Evolutionary conservation across 495 filamentous ascomycete species (phyloP).

Genomic region (Penicillium goetzii): DNA sequence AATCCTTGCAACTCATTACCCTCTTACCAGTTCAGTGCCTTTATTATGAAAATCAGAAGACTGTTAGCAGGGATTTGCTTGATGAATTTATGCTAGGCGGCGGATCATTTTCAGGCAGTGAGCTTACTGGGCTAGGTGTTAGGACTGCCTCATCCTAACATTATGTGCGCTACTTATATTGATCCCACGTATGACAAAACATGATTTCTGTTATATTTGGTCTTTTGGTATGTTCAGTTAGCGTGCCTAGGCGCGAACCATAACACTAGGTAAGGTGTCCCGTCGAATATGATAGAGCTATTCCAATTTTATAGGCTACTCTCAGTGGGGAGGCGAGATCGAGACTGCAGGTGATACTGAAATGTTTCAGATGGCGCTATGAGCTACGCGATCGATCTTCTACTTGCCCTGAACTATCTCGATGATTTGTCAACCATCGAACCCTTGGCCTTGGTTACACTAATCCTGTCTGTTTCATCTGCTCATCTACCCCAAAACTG

Average conservation of each 20-base stretch:
- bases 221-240: no score
- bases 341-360: not conserved
- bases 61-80: not conserved
- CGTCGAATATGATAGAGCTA: not conserved
- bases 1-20: no score
- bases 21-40: no score
- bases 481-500: not conserved
- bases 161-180: no score
- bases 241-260: no score
- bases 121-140: no score
- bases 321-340: not conserved
- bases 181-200: no score
- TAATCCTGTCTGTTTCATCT: not conserved
- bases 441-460: not conserved
- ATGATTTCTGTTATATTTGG: no score
- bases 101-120: not conserved
- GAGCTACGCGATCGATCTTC: not conserved
- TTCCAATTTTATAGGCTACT: not conserved
- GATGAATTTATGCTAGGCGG: not conserved
- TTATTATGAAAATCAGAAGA: not conserved
- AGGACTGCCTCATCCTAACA: no score
- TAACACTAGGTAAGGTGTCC: no score
- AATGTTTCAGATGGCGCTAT: slow-evolving; percentile 2
- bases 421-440: not conserved
- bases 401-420: not conserved